Percentiles rank a stretch among this genome's conserved stretches.
Evolutionary conservation across 2,329 filamentous ascomycete genomes (phyloP).

Genomic region (Pseudogymnoascus sp.): DNA sequence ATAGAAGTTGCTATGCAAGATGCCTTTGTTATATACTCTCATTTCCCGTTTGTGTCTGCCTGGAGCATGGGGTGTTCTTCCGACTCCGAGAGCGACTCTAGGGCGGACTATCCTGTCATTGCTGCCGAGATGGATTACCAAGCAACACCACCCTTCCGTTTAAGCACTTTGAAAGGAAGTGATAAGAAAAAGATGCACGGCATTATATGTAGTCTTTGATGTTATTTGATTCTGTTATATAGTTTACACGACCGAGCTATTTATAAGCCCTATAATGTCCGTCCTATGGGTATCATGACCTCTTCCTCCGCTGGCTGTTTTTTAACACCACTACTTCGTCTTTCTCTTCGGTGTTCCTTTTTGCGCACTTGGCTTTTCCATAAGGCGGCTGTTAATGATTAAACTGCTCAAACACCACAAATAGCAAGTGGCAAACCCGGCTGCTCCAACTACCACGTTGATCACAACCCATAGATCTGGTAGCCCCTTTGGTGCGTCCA

Average conservation of each 20-base stretch:
- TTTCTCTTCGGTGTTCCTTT: background rate
- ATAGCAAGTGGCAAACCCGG: slow-evolving; percentile 80
- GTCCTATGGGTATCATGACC: background rate
- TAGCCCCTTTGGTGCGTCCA: slow-evolving; percentile 63
- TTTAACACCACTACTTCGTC: background rate
- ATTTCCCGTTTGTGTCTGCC: background rate
- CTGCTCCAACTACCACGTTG: slow-evolving; percentile 79
- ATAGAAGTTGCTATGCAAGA: background rate
- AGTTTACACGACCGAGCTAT: background rate
- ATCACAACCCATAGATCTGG: slow-evolving; percentile 92
- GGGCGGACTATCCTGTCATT: background rate
- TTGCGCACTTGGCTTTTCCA: background rate
- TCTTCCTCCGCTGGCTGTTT: background rate
- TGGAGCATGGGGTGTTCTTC: background rate
- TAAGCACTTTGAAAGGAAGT: background rate
- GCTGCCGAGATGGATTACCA: background rate
- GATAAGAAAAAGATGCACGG: background rate
- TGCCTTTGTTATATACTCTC: background rate
- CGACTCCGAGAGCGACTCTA: background rate
- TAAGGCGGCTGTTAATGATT: background rate
- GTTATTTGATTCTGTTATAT: background rate
- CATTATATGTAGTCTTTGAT: background rate
- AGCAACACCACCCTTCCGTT: background rate
- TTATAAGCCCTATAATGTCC: background rate
- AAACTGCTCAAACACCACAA: slow-evolving; percentile 77